Evolutionary conservation across 1,139 yeast genomes (phyloP).

Genomic region (Wickerhamomyces sp.): DNA sequence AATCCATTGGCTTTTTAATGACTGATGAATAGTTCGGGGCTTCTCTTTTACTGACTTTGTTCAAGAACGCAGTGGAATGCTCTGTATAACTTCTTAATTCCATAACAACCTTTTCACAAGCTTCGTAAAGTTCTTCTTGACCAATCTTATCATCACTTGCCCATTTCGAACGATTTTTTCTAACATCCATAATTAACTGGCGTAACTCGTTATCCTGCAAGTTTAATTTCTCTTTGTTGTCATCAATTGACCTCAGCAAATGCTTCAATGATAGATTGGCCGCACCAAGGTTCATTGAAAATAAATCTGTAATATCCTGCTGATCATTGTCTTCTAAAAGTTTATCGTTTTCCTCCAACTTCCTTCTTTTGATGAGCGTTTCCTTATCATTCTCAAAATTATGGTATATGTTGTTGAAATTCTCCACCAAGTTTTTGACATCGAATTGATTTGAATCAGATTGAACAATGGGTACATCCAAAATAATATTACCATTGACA

Average conservation of each 20-base stretch:
- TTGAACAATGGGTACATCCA: slow-evolving; percentile 25
- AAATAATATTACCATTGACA: slow-evolving; percentile 22
- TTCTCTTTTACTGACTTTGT: slow-evolving; percentile 91
- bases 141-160: slow-evolving; percentile 91
- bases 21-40: slow-evolving; percentile 94
- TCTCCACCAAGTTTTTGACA: slow-evolving; percentile 33
- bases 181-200: slow-evolving; percentile 81
- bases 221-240: slow-evolving; percentile 64
- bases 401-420: slow-evolving; percentile 65
- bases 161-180: slow-evolving; percentile 96
- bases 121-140: slow-evolving; percentile 95
- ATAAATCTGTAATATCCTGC: slow-evolving; percentile 16
- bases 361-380: slow-evolving; percentile 69
- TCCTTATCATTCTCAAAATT: slow-evolving; percentile 81
- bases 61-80: slow-evolving; percentile 92
- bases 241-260: slow-evolving; percentile 71
- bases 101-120: slow-evolving; percentile 89
- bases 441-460: slow-evolving; percentile 18
- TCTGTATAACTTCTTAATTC: slow-evolving; percentile 92
- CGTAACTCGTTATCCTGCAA: slow-evolving; percentile 84
- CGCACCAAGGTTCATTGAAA: slow-evolving; percentile 62
- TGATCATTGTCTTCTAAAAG: slow-evolving; percentile 40
- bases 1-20: slow-evolving; percentile 93
- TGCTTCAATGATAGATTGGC: slow-evolving; percentile 81
- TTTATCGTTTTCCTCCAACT: slow-evolving; percentile 74